These are phyloP conservation scores for Clausena lansium DNA, from an alignment of 345 rosid genomes.

Conservation along the genomic window DNA sequence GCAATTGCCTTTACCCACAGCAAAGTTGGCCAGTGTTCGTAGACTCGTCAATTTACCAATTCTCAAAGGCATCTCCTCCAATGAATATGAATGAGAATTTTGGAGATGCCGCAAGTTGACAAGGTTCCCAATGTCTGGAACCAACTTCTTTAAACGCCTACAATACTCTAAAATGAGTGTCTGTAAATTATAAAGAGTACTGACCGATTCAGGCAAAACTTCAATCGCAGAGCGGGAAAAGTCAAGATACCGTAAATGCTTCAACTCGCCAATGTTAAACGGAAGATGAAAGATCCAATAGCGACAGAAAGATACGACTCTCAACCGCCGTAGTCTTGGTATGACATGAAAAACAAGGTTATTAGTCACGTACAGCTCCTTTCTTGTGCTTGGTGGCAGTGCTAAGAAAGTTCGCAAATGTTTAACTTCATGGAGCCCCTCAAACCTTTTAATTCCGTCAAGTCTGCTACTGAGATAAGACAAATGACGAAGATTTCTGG, in stretches of 20 bases:
- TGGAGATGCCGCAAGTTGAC: conserved; percentile 17
- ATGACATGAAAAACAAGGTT: not conserved
- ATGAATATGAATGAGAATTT: not conserved
- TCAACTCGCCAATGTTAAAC: not conserved
- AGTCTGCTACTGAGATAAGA: not conserved
- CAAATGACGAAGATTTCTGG: not conserved
- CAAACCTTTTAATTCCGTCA: not conserved
- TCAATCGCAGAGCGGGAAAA: not conserved
- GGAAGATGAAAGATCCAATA: not conserved
- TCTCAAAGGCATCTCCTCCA: not conserved
- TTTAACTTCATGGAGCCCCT: not conserved
- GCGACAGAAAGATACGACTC: not conserved
- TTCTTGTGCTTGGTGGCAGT: not conserved
- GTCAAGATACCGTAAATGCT: not conserved
- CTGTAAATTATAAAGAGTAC: not conserved
- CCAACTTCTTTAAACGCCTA: too few species aligned
- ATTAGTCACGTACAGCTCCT: too few species aligned
- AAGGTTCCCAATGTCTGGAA: not conserved
- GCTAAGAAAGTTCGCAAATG: conserved; percentile 11
- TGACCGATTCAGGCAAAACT: not conserved
- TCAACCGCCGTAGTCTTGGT: not conserved
- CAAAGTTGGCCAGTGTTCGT: not conserved
- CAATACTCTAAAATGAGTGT: not conserved
- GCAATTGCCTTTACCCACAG: not conserved
- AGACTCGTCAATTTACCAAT: not conserved